phyloP scores from a whole-genome alignment of 2,329 filamentous ascomycete genomes.

The Phialophora chinensis region DNA sequence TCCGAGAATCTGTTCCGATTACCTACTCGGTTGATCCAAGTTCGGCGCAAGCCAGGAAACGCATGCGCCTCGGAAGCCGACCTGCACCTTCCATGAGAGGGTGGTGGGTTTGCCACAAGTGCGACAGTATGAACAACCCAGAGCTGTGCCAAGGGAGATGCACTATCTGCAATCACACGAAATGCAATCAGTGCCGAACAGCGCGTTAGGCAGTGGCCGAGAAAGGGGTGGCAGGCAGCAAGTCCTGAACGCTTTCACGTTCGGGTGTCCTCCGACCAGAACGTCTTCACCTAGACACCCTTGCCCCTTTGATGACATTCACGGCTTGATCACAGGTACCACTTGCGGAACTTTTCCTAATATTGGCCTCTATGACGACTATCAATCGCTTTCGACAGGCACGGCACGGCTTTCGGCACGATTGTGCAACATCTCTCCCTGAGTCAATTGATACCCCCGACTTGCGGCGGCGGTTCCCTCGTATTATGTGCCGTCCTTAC shows the following conservation, averaged over 20 bases:
- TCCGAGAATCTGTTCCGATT: neutral
- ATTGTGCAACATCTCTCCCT: neutral
- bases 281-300: neutral
- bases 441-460: neutral
- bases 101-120: slow-evolving; percentile 34
- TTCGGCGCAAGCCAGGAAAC: neutral
- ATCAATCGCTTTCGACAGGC: neutral
- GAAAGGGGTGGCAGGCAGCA: slow-evolving; percentile 3
- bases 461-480: neutral
- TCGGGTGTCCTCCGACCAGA: neutral
- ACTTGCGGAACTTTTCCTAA: neutral
- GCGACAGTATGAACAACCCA: slow-evolving; percentile 34
- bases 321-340: neutral
- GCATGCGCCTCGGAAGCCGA: slow-evolving; percentile 4
- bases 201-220: neutral
- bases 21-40: neutral
- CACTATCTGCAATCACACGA: slow-evolving; percentile 27
- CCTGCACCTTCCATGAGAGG: slow-evolving; percentile 22
- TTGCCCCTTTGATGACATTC: neutral
- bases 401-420: neutral
- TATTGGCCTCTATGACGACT: neutral
- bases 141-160: slow-evolving; percentile 26
- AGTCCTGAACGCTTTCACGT: neutral
- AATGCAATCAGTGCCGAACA: slow-evolving; percentile 13
- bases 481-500: neutral